Conservation (phyloP, 2,329 filamentous ascomycete genomes). For the Fusarium sp. region DNA sequence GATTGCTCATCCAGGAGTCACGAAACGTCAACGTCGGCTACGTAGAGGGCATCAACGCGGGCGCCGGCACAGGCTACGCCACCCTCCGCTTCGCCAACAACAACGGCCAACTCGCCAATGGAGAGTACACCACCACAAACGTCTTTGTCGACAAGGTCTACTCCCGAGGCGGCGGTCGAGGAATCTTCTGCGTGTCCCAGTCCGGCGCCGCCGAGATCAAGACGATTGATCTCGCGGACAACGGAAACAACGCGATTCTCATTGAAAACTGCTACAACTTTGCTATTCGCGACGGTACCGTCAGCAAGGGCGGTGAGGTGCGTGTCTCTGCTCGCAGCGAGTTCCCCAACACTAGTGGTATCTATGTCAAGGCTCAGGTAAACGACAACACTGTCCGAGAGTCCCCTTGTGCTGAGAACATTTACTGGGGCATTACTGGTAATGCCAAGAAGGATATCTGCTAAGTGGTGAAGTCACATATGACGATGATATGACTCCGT, state of each 20-base stretch:
- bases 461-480: background rate
- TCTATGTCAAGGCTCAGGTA: conserved; percentile 63
- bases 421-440: conserved; percentile 62
- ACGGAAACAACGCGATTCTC: conserved; percentile 68
- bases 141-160: conserved; percentile 65
- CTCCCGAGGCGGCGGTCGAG: conserved; percentile 68
- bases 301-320: conserved; percentile 68
- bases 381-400: conserved; percentile 65
- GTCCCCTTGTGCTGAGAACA: conserved; percentile 66
- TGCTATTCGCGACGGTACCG: conserved; percentile 62
- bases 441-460: conserved; percentile 59
- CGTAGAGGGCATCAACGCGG: conserved; percentile 69
- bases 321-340: conserved; percentile 64
- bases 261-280: conserved; percentile 72
- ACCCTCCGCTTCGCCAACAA: conserved; percentile 70
- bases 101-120: conserved; percentile 63
- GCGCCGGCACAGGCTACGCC: conserved; percentile 64
- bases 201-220: conserved; percentile 66
- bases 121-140: conserved; percentile 63
- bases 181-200: conserved; percentile 68
- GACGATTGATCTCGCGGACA: conserved; percentile 62
- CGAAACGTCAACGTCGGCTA: conserved; percentile 65
- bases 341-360: conserved; percentile 66
- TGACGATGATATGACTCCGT: background rate
- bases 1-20: conserved; percentile 66